A percentile compares a stretch with the other conserved stretches of the same genome.
phyloP scores from a whole-genome alignment of 2,329 filamentous ascomycete genomes.

The Aspergillus calidoustus region DNA sequence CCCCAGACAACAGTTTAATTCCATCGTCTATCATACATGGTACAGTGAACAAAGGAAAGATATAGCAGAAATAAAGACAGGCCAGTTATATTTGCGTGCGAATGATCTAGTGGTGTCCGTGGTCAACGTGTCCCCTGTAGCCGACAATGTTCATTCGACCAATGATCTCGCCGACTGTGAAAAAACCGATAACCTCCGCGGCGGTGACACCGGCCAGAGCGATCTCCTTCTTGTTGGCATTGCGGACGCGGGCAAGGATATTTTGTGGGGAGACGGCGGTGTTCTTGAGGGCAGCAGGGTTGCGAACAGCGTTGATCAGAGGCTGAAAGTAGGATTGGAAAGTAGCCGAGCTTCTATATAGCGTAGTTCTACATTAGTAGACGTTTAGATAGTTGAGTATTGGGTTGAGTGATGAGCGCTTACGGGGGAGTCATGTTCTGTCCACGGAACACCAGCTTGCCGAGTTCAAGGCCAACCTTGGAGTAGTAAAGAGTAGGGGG shows the following conservation, averaged over 20 bases:
- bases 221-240: slow-evolving; percentile 72
- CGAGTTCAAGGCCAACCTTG: slow-evolving; percentile 83
- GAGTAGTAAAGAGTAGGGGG: slow-evolving; percentile 91
- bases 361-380: slow-evolving; percentile 17
- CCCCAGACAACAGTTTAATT: slow-evolving; percentile 50
- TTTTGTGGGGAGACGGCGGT: slow-evolving; percentile 60
- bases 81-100: slow-evolving; percentile 32
- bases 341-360: slow-evolving; percentile 70
- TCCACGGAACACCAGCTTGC: slow-evolving; percentile 82
- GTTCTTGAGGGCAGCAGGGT: slow-evolving; percentile 66
- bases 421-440: slow-evolving; percentile 97
- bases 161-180: slow-evolving; percentile 96
- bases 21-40: slow-evolving; percentile 54
- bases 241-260: slow-evolving; percentile 65
- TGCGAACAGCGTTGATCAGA: slow-evolving; percentile 70
- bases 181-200: slow-evolving; percentile 93
- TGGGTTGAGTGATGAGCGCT: slow-evolving; percentile 48
- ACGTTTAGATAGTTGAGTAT: slow-evolving; percentile 4
- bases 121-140: slow-evolving; percentile 73
- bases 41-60: slow-evolving; percentile 39
- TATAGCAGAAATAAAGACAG: slow-evolving; percentile 39
- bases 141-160: slow-evolving; percentile 94
- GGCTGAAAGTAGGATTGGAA: slow-evolving; percentile 88
- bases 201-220: slow-evolving; percentile 74
- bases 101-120: slow-evolving; percentile 42